Percentiles rank a stretch among this genome's conserved stretches.
Conservation (phyloP, 2,329 filamentous ascomycete genomes). For the Alternaria novae-zelandiae region DNA sequence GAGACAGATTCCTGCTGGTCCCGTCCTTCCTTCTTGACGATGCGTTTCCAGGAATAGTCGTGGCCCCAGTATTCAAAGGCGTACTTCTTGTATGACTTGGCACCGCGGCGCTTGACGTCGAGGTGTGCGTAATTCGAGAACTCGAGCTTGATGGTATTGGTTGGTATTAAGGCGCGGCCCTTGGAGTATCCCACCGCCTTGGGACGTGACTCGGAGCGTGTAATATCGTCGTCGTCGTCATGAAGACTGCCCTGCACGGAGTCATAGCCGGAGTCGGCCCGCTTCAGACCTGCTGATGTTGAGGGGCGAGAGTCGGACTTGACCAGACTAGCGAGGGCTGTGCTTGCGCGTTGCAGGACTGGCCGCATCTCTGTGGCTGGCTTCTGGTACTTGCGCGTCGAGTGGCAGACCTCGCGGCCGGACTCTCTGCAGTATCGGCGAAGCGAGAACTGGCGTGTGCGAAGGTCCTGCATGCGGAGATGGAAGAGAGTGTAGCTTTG, state of each 20-base stretch:
- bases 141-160: slow-evolving; percentile 85
- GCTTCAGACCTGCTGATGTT: slow-evolving; percentile 54
- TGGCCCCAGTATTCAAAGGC: slow-evolving; percentile 95
- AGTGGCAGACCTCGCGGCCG: slow-evolving; percentile 89
- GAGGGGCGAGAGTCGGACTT: slow-evolving; percentile 60
- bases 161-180: slow-evolving; percentile 58
- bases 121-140: slow-evolving; percentile 98
- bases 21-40: slow-evolving; percentile 68
- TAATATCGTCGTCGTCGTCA: slow-evolving; percentile 22
- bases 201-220: slow-evolving; percentile 30
- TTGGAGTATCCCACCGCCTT: slow-evolving; percentile 46
- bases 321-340: slow-evolving; percentile 62
- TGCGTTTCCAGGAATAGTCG: slow-evolving; percentile 82
- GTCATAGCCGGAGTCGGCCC: slow-evolving; percentile 66
- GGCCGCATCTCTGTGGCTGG: slow-evolving; percentile 58
- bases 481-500: slow-evolving; percentile 85
- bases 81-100: slow-evolving; percentile 75
- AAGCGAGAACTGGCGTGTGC: slow-evolving; percentile 84
- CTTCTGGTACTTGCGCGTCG: slow-evolving; percentile 72
- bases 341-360: slow-evolving; percentile 65
- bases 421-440: slow-evolving; percentile 92
- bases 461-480: slow-evolving; percentile 90
- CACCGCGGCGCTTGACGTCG: slow-evolving; percentile 74
- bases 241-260: slow-evolving; percentile 47
- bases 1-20: slow-evolving; percentile 66